phyloP scores from a whole-genome alignment of 805 yeast species.

The Wickerhamomyces bovis region DNA sequence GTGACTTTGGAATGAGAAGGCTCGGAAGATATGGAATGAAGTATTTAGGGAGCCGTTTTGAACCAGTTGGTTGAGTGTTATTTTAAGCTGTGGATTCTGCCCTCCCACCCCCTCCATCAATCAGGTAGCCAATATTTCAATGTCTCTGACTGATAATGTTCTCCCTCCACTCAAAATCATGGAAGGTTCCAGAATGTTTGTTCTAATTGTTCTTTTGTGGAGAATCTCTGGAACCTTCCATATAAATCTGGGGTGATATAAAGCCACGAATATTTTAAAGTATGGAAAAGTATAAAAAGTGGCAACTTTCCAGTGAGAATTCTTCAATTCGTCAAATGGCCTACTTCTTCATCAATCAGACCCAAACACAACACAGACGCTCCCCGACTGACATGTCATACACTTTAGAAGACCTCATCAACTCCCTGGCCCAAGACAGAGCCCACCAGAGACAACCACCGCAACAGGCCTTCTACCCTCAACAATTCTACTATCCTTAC shows the following conservation, averaged over 20 bases:
- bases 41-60: too few species aligned
- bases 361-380: neutral
- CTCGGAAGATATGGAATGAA: neutral
- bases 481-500: constrained; percentile 1
- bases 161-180: neutral
- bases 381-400: neutral
- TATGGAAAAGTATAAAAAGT: neutral
- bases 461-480: neutral
- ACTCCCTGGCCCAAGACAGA: constrained; percentile 14
- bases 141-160: too few species aligned
- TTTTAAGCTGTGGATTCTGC: too few species aligned
- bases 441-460: neutral
- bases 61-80: too few species aligned
- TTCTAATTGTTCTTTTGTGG: too few species aligned
- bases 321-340: too few species aligned
- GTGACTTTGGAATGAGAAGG: neutral
- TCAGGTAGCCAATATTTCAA: too few species aligned
- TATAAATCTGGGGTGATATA: neutral
- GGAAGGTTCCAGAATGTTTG: neutral
- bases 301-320: neutral
- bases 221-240: neutral
- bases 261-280: neutral
- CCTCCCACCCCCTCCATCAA: too few species aligned
- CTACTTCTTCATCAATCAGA: neutral
- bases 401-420: constrained; percentile 18